Evolutionary conservation across 2,329 filamentous ascomycete genomes (phyloP), one percentile per base, ranked within the genome.

Genomic region (Zelopaecilomyces penicillatus): DNA sequence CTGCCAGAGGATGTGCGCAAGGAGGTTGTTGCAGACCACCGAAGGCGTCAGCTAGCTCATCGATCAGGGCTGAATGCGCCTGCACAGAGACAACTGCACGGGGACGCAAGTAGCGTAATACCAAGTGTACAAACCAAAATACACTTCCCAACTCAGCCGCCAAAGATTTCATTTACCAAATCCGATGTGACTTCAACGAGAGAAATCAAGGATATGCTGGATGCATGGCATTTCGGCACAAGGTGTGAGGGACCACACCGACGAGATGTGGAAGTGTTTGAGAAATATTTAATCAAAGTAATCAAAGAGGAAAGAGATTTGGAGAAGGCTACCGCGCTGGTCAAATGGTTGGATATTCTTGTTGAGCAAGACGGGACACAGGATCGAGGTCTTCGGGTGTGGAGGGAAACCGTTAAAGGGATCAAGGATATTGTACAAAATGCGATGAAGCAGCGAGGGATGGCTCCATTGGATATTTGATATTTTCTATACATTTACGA

Each of bases 1-100:
- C 70, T 97, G 1, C 91, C 91, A 0, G 82, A 85, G 52, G 87
- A 95, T 39, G 76, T 95, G 39, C 80, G 86, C 9, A 71, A 68
- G 11, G 90, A 97, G 63, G 74, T 97, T 5, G 64, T 95, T 2
- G 81, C 79, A 19, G 86, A 95, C 55, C 82, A 90, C 57, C 57
- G 57, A 26, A 62, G 62, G 4, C 61, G 74, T 8, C 78, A 73
- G n/a, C 68, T 83, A 19, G 78, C 79, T 8, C 75, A 79, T 33
- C 71, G 66, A 12, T 68, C 74, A 1, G 73, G 70, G 0, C 61
- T 80, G n/a, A 68, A 71, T 30, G 62, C 62, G 4, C 61, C 61
- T 0, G 47, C 47, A 4, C 54, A 52, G 10, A 59, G 59, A 34
- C 51, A 54, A 5, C 48, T 54, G 10, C 50, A 48, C 5, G 47